phyloP scores from a whole-genome alignment of 2,329 filamentous ascomycete genomes.

The Graphilbum ipis-grandicollis region DNA sequence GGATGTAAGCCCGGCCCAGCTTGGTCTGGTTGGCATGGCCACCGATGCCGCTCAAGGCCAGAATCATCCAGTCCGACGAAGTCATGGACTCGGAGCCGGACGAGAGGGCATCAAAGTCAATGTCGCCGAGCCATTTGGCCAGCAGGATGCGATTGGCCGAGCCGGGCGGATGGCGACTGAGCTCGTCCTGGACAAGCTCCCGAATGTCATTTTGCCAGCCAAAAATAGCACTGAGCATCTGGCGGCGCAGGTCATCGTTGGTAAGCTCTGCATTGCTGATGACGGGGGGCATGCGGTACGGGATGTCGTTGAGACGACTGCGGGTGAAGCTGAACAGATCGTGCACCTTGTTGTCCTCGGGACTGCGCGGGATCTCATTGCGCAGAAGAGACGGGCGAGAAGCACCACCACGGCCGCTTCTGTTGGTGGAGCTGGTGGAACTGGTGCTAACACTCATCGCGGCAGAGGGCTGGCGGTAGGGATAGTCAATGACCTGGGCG shows the following conservation, averaged over 20 bases:
- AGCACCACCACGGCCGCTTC: constrained; percentile 30
- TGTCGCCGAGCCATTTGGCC: constrained; percentile 82
- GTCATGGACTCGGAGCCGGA: constrained; percentile 75
- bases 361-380: constrained; percentile 65
- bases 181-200: constrained; percentile 68
- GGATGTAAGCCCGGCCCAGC: constrained; percentile 77
- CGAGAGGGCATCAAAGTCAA: constrained; percentile 64
- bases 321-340: constrained; percentile 81
- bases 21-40: constrained; percentile 67
- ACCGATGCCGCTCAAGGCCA: constrained; percentile 80
- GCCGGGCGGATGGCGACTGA: constrained; percentile 53
- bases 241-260: constrained; percentile 63
- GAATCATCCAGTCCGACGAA: constrained; percentile 89
- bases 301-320: constrained; percentile 63
- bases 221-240: constrained; percentile 90
- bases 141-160: constrained; percentile 69
- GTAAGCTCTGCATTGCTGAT: constrained; percentile 42
- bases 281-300: constrained; percentile 53
- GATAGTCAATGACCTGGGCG: constrained; percentile 5
- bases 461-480: neutral
- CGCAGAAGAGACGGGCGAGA: constrained; percentile 50
- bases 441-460: neutral
- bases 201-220: constrained; percentile 82
- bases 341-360: constrained; percentile 51
- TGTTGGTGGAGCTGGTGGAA: constrained; percentile 14